These are phyloP conservation scores for Davidsoniella virescens DNA, from an alignment of 2,329 filamentous ascomycete species.

Conservation along the genomic window DNA sequence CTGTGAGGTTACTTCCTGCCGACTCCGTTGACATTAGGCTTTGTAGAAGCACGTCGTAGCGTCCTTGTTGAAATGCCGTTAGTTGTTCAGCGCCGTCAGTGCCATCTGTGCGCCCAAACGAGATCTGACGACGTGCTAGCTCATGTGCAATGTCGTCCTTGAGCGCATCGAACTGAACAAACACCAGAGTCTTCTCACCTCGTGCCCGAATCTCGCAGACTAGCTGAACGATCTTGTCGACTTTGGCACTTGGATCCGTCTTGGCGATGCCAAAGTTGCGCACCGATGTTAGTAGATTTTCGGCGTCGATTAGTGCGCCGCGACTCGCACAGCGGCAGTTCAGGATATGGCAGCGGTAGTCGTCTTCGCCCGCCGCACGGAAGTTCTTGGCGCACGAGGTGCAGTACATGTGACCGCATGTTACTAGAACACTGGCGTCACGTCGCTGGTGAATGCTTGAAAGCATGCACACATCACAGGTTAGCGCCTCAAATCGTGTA, in stretches of 20 bases:
- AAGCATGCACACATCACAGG: slow-evolving; percentile 8
- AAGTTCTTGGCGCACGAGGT: slow-evolving; percentile 11
- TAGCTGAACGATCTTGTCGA: slow-evolving; percentile 16
- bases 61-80: slow-evolving; percentile 9
- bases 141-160: slow-evolving; percentile 14
- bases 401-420: slow-evolving; percentile 19
- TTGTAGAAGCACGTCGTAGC: slow-evolving; percentile 20
- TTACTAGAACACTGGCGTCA: slow-evolving; percentile 15
- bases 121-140: background rate
- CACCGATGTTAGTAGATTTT: slow-evolving; percentile 5
- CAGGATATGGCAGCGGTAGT: slow-evolving; percentile 13
- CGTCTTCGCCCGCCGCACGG: background rate
- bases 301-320: slow-evolving; percentile 6
- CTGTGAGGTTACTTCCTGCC: slow-evolving; percentile 26
- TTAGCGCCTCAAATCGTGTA: background rate
- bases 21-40: slow-evolving; percentile 24
- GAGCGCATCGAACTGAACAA: slow-evolving; percentile 22
- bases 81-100: background rate
- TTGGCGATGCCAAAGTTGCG: background rate
- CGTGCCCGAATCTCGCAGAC: slow-evolving; percentile 2
- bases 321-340: slow-evolving; percentile 6
- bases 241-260: slow-evolving; percentile 12
- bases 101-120: slow-evolving; percentile 6
- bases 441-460: background rate
- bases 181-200: slow-evolving; percentile 21